phyloP scores from a whole-genome alignment of 31 red algal species.

The Bonnemaisonia californica region DNA sequence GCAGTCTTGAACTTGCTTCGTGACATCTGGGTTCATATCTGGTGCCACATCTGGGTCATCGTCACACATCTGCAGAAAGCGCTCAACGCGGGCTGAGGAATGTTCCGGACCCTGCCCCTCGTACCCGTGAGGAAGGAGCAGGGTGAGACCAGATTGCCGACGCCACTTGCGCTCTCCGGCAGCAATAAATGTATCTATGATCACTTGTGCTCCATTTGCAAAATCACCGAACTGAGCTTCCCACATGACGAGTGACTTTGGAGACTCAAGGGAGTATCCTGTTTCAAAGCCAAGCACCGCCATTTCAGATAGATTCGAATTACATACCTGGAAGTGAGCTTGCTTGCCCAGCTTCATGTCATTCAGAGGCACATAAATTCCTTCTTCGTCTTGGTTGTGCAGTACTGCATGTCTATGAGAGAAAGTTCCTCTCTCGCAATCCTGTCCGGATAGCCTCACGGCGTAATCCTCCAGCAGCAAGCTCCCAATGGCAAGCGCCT shows the following conservation, averaged over 20 bases:
- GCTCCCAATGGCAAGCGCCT: conserved; percentile 92
- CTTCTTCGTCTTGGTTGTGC: conserved; percentile 79
- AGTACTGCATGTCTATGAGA: conserved; percentile 93
- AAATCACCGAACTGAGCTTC: conserved; percentile 99
- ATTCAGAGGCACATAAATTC: conserved; percentile 88
- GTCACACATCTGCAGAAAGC: conserved; percentile 93
- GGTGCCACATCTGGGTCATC: conserved; percentile 93
- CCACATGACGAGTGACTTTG: conserved; percentile 91
- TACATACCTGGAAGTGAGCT: conserved; percentile 89
- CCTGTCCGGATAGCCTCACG: conserved; percentile 95
- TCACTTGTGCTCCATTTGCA: conserved; percentile 98
- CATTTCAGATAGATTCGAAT: conserved; percentile 97
- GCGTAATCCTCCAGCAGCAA: conserved; percentile 84
- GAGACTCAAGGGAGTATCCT: conserved; percentile 93
- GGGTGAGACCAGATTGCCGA: conserved; percentile 82
- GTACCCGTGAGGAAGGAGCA: conserved; percentile 98
- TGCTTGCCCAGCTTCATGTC: conserved; percentile 74
- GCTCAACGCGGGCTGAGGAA: conserved; percentile 93
- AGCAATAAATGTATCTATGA: conserved; percentile 97
- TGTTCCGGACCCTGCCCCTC: conserved; percentile 99
- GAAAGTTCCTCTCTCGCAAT: conserved; percentile 97
- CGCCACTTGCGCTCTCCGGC: conserved; percentile 99
- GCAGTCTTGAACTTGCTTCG: conserved; percentile 86
- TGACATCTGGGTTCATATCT: conserved; percentile 73
- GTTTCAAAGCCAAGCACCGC: conserved; percentile 97